A percentile compares a stretch with the other conserved stretches of the same genome.
Evolutionary conservation across 257 asterid genomes (phyloP).

Genomic region (Solanum etuberosum): DNA sequence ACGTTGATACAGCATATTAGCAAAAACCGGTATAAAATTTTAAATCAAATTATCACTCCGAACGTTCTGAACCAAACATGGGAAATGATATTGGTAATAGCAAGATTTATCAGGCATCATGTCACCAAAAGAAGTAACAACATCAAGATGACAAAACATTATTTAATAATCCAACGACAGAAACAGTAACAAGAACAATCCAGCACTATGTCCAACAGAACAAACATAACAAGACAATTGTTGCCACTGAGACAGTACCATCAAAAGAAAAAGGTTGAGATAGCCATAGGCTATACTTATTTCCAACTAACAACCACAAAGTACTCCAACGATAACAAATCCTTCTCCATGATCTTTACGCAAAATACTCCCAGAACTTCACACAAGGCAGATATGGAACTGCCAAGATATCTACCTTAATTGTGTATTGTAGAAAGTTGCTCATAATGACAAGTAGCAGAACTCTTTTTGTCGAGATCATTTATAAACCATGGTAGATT

Average conservation of each 20-base stretch:
- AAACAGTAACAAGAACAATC: not conserved
- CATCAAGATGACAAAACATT: not conserved
- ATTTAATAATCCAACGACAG: not conserved
- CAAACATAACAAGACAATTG: not conserved
- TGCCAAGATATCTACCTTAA: conserved; percentile 1
- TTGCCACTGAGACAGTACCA: not conserved
- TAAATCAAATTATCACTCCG: not conserved
- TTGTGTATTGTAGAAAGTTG: conserved; percentile 8
- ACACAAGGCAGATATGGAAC: conserved; percentile 3
- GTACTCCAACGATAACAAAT: not conserved
- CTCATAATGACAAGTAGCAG: conserved; percentile 27
- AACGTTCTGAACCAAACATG: not conserved
- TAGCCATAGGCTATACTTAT: conserved; percentile 11
- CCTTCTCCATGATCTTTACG: not conserved
- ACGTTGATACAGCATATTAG: not conserved
- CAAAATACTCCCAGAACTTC: not conserved
- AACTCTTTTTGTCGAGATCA: conserved; percentile 12
- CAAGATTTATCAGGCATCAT: not conserved
- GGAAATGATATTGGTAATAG: not conserved
- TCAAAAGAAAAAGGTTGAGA: not conserved
- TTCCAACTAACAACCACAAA: conserved; percentile 1
- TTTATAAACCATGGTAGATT: conserved; percentile 24
- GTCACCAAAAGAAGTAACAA: not conserved
- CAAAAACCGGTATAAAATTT: not conserved
- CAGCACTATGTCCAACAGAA: not conserved